A percentile compares a stretch with the other conserved stretches of the same genome.
phyloP scores from a whole-genome alignment of 495 filamentous ascomycete genomes.

The Immersiella caudata region DNA sequence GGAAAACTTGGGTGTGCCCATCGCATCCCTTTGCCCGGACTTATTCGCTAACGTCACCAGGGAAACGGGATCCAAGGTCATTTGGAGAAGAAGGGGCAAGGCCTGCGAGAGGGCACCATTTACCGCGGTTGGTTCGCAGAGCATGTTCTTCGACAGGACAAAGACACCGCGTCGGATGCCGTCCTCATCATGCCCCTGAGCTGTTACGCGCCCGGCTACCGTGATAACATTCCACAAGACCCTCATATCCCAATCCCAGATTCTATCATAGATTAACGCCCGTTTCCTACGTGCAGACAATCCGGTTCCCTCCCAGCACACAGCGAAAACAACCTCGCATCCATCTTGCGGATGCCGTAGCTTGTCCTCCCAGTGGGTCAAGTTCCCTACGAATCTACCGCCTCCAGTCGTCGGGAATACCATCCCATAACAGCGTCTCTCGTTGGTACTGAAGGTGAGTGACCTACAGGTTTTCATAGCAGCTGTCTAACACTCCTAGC shows the following conservation, averaged over 20 bases:
- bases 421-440: not conserved
- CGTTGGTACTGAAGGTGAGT: slow-evolving; percentile 4
- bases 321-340: too few relatives aligned
- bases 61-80: not conserved
- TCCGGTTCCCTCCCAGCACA: too few relatives aligned
- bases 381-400: slow-evolving; percentile 2
- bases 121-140: not conserved
- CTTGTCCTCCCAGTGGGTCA: not conserved
- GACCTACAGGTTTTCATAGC: too few relatives aligned
- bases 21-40: not conserved
- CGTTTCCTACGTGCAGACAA: too few relatives aligned
- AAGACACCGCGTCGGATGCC: not conserved
- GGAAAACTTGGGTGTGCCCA: not conserved
- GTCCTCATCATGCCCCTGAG: not conserved
- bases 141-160: not conserved
- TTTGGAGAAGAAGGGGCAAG: not conserved
- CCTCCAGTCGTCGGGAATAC: not conserved
- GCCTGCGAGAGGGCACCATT: not conserved
- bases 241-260: too few relatives aligned
- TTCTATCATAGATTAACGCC: too few relatives aligned
- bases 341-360: slow-evolving; percentile 1
- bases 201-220: too few relatives aligned
- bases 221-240: too few relatives aligned
- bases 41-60: not conserved
- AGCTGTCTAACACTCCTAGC: too few relatives aligned